phyloP scores from a whole-genome alignment of 441 rosid genomes.

The Erodium chrysanthum region DNA sequence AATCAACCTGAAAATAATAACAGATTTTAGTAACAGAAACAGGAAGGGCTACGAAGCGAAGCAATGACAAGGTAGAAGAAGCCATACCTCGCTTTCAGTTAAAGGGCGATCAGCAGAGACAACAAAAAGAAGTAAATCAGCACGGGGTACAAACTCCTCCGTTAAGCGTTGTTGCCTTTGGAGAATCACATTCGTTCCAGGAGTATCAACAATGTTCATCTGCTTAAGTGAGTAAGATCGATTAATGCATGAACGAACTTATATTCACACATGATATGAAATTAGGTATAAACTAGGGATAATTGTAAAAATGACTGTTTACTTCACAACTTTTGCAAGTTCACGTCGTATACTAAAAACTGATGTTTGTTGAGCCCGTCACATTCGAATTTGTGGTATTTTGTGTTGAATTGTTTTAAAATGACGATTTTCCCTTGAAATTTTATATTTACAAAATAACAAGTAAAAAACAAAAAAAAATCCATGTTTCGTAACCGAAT shows the following conservation, averaged over 20 bases:
- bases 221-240: slow-evolving; percentile 27
- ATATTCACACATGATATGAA: too few species aligned
- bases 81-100: slow-evolving; percentile 87
- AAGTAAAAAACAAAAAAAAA: too few species aligned
- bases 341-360: too few species aligned
- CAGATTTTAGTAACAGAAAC: slow-evolving; percentile 6
- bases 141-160: slow-evolving; percentile 90
- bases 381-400: too few species aligned
- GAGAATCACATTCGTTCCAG: slow-evolving; percentile 92
- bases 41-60: slow-evolving; percentile 4
- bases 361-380: too few species aligned
- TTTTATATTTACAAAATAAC: too few species aligned
- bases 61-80: slow-evolving; percentile 14
- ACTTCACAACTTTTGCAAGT: too few species aligned
- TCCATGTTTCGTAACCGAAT: too few species aligned
- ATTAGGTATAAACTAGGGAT: too few species aligned
- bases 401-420: too few species aligned
- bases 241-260: slow-evolving; percentile 13
- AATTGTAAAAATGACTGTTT: too few species aligned
- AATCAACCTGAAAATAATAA: slow-evolving; percentile 48
- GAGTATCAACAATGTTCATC: slow-evolving; percentile 89
- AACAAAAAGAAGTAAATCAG: slow-evolving; percentile 84
- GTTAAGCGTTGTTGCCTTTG: slow-evolving; percentile 90
- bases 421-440: too few species aligned
- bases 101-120: slow-evolving; percentile 93